phyloP scores from a whole-genome alignment of 768 basidiomycete species.

The Boletus rubescentipes region DNA sequence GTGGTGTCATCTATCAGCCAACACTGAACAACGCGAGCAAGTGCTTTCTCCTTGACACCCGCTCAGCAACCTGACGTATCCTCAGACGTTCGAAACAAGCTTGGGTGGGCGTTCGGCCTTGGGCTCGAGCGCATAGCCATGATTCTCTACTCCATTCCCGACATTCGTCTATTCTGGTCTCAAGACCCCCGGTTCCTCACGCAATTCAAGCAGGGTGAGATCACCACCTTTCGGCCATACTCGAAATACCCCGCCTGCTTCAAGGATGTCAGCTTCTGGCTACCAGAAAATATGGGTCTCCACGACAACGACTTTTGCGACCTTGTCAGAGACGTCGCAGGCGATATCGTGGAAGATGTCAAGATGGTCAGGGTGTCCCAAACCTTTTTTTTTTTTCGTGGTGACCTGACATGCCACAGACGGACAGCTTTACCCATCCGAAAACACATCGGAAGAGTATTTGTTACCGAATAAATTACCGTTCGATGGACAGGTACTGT shows the following conservation, averaged over 20 bases:
- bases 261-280: conserved; percentile 97
- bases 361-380: conserved; percentile 55
- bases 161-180: conserved; percentile 98
- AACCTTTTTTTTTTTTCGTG: background rate
- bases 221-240: conserved; percentile 85
- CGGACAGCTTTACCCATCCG: conserved; percentile 89
- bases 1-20: conserved; percentile 86
- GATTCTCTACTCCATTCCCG: conserved; percentile 95
- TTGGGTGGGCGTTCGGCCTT: conserved; percentile 98
- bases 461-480: conserved; percentile 90
- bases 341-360: conserved; percentile 91
- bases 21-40: conserved; percentile 85
- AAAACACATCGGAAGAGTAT: conserved; percentile 77
- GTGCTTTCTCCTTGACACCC: conserved; percentile 28
- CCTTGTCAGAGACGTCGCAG: conserved; percentile 87
- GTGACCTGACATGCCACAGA: conserved; percentile 46
- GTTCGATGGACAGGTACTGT: conserved; percentile 90
- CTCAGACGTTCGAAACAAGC: conserved; percentile 73
- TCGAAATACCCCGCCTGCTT: conserved; percentile 91
- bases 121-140: conserved; percentile 97
- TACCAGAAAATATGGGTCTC: conserved; percentile 50
- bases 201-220: conserved; percentile 78
- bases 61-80: conserved; percentile 9
- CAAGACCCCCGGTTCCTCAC: conserved; percentile 79
- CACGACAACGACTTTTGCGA: conserved; percentile 99